phyloP scores from a whole-genome alignment of 768 basidiomycete genomes.

The Mycena kentingensis region DNA sequence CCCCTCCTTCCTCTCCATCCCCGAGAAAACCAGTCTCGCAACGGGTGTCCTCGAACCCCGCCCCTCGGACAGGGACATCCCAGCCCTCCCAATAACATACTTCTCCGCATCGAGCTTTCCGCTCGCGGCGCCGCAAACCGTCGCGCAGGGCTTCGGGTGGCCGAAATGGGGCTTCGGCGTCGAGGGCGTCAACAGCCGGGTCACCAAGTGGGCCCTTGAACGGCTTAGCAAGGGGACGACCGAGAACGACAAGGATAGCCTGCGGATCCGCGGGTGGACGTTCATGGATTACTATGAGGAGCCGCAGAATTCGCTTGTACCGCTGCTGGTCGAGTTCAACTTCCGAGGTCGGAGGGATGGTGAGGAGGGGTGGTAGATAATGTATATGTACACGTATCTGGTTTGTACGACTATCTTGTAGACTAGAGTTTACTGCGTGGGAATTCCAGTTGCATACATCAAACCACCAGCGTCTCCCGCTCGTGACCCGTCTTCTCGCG shows the following conservation, averaged over 20 bases:
- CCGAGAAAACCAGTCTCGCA: constrained; percentile 73
- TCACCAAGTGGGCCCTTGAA: constrained; percentile 71
- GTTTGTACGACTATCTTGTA: too few relatives aligned
- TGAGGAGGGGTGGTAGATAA: constrained; percentile 44
- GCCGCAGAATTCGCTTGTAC: constrained; percentile 57
- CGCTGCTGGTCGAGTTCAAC: constrained; percentile 77
- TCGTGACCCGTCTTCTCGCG: too few relatives aligned
- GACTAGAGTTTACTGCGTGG: too few relatives aligned
- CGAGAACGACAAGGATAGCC: constrained; percentile 29
- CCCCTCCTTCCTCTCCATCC: constrained; percentile 75
- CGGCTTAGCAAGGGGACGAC: constrained; percentile 37
- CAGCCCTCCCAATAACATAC: constrained; percentile 72
- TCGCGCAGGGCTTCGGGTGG: constrained; percentile 86
- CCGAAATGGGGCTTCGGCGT: constrained; percentile 74
- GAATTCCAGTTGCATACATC: too few relatives aligned
- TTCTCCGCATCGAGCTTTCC: constrained; percentile 83
- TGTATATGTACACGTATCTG: too few relatives aligned
- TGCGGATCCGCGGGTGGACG: constrained; percentile 71
- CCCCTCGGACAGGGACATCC: constrained; percentile 32
- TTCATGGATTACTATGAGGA: constrained; percentile 73
- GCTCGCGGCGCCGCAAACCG: constrained; percentile 69
- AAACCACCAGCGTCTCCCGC: too few relatives aligned
- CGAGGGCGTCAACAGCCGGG: constrained; percentile 82
- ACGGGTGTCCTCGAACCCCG: constrained; percentile 54
- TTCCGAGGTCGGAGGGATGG: constrained; percentile 52